phyloP scores from a whole-genome alignment of 495 filamentous ascomycete species.

The Cryomyces minteri region DNA sequence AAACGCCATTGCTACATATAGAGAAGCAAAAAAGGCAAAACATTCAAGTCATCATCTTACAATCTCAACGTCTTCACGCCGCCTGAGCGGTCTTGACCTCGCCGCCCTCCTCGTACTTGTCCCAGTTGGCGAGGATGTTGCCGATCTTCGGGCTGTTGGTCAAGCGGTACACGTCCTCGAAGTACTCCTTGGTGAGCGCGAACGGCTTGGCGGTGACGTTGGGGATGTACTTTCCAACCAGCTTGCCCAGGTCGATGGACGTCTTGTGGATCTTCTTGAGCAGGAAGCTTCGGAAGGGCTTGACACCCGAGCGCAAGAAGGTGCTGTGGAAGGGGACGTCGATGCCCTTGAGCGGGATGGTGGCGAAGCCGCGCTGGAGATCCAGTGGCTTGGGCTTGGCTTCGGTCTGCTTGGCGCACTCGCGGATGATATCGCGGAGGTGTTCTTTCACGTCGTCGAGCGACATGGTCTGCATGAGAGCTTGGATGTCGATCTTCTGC shows the following conservation, averaged over 20 bases:
- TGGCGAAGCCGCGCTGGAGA: slow-evolving; percentile 87
- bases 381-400: slow-evolving; percentile 73
- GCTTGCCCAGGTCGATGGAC: slow-evolving; percentile 87
- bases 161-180: slow-evolving; percentile 89
- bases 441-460: slow-evolving; percentile 69
- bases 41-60: no score
- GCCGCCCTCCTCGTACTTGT: slow-evolving; percentile 38
- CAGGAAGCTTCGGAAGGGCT: slow-evolving; percentile 91
- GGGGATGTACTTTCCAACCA: slow-evolving; percentile 96
- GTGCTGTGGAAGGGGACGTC: slow-evolving; percentile 99
- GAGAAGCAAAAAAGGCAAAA: no score
- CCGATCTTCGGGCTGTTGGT: slow-evolving; percentile 89
- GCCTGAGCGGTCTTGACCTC: no score
- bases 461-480: slow-evolving; percentile 68
- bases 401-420: slow-evolving; percentile 68
- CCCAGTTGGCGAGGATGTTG: slow-evolving; percentile 72
- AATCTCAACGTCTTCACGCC: no score
- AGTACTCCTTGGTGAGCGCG: slow-evolving; percentile 93
- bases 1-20: no score
- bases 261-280: slow-evolving; percentile 99
- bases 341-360: slow-evolving; percentile 90
- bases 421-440: slow-evolving; percentile 68
- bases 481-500: slow-evolving; percentile 90
- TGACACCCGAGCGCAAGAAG: slow-evolving; percentile 91
- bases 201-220: slow-evolving; percentile 95